Base-by-base conservation (phyloP, 768 basidiomycete genomes). In the Boletus rufocinnamomeus region DNA sequence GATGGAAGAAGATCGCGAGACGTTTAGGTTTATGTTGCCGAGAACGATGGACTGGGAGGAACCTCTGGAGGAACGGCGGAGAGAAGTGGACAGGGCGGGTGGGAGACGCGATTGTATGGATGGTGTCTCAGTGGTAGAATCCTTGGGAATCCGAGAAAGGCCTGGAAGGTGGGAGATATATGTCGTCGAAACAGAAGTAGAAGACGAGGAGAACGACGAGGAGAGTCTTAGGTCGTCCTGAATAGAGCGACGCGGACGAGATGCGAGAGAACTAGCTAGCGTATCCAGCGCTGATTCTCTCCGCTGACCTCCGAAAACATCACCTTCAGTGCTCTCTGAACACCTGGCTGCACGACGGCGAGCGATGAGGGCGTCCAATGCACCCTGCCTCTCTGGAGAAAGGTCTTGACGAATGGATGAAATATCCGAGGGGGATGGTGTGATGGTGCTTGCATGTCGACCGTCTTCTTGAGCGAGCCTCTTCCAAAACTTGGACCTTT, bases 401-500 rank as follows among this genome's bases (percentile, higher is more conserved):
- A 75, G 59, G 10, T 58, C 56, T 25, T 72, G 63, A 17, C 51
- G 67, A 51, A 68, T 61, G 10, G 69, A 69, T 4, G 72, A 74
- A 35, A 74, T 66, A 41, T 69, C 62, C 7, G 73, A 75, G 7
- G 72, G 64, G 3, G 70, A 72, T 14, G 73, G 72, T 0, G 74
- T 73, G 44, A 74, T 43, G 1, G 41, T 60, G 28, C 35, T 56
- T 46, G 60, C 38, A 13, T 72, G 60, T 47, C 47, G 53, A 48
- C 49, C 57, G 54, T 74, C 67, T 59, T 70, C 72, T 50, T 75
- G 69, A 19, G 79, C 80, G 14, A 76, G 65, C 27, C 69, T 74
- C 66, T 80, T 81, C 78, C 78, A 82, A 44, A 79, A 82, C 49
- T 78, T 80, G 58, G 74, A 66, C 35, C 69, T 66, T 54, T 80